These are phyloP conservation scores for Boeremia lycopersici DNA, from an alignment of 2,329 filamentous ascomycete genomes.

Conservation along the genomic window DNA sequence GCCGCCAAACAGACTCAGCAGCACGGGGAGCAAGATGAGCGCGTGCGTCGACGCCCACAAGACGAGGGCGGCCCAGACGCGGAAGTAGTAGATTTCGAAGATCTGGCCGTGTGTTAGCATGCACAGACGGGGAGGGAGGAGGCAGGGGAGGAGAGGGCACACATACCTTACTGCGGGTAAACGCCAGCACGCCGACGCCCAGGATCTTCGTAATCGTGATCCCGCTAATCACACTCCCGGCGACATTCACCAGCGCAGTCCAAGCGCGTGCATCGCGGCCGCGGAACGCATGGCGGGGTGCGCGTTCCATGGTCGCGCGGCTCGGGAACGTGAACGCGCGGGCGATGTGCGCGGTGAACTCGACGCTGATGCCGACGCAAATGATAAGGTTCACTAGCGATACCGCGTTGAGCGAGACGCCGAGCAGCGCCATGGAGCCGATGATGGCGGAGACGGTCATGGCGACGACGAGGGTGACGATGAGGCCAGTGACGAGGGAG, in stretches of 20 bases:
- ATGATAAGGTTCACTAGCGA: slow-evolving; percentile 96
- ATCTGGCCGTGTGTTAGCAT: slow-evolving; percentile 62
- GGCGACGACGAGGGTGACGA: slow-evolving; percentile 83
- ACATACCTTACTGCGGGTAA: slow-evolving; percentile 79
- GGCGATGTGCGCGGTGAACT: slow-evolving; percentile 97
- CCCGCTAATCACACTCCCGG: slow-evolving; percentile 90
- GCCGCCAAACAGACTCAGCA: slow-evolving; percentile 83
- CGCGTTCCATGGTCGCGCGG: slow-evolving; percentile 78
- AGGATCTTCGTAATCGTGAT: slow-evolving; percentile 96
- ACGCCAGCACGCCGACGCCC: slow-evolving; percentile 89
- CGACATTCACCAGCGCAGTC: slow-evolving; percentile 93
- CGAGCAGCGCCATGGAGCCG: slow-evolving; percentile 87
- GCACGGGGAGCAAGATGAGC: slow-evolving; percentile 88
- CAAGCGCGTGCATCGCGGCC: slow-evolving; percentile 85
- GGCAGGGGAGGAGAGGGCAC: neutral
- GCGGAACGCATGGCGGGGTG: slow-evolving; percentile 73
- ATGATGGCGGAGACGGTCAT: slow-evolving; percentile 97
- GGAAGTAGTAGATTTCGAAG: slow-evolving; percentile 99
- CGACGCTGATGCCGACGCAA: slow-evolving; percentile 93
- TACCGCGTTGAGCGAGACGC: slow-evolving; percentile 91
- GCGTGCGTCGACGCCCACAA: slow-evolving; percentile 88
- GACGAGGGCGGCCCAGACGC: slow-evolving; percentile 92
- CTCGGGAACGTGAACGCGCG: slow-evolving; percentile 95
- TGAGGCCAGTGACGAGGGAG: slow-evolving; percentile 77
- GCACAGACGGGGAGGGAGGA: neutral